phyloP scores from a whole-genome alignment of 2,329 filamentous ascomycete species.

The Fusarium neocosmosporiellum region DNA sequence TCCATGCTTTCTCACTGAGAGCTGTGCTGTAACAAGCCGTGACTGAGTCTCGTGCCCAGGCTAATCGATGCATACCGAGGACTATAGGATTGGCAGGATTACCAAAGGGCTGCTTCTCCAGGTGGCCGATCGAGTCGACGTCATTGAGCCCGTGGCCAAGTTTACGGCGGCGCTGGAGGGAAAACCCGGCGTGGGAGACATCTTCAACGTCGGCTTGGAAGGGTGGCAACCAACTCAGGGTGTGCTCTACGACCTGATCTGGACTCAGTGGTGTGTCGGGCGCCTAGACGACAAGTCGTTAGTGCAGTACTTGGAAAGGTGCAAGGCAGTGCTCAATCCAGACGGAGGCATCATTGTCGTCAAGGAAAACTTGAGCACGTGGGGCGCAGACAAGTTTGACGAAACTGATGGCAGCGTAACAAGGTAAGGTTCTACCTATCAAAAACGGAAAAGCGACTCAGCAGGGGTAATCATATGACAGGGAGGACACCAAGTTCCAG shows the following conservation, averaged over 20 bases:
- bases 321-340: constrained; percentile 55
- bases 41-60: background rate
- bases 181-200: background rate
- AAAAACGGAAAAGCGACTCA: background rate
- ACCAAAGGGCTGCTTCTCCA: background rate
- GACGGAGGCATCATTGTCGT: constrained; percentile 46
- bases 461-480: background rate
- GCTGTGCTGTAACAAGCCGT: background rate
- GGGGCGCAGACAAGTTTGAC: constrained; percentile 75
- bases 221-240: constrained; percentile 47
- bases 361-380: constrained; percentile 76
- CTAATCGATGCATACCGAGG: background rate
- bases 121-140: background rate
- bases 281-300: constrained; percentile 82
- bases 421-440: constrained; percentile 52
- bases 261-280: constrained; percentile 90
- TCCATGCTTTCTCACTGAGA: background rate
- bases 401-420: constrained; percentile 81
- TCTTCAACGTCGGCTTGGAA: background rate
- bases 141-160: background rate
- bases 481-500: background rate
- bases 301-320: constrained; percentile 71
- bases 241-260: constrained; percentile 79
- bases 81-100: background rate
- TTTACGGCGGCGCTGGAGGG: background rate